phyloP scores from a whole-genome alignment of 345 rosid species.

The Erucastrum elatum region DNA sequence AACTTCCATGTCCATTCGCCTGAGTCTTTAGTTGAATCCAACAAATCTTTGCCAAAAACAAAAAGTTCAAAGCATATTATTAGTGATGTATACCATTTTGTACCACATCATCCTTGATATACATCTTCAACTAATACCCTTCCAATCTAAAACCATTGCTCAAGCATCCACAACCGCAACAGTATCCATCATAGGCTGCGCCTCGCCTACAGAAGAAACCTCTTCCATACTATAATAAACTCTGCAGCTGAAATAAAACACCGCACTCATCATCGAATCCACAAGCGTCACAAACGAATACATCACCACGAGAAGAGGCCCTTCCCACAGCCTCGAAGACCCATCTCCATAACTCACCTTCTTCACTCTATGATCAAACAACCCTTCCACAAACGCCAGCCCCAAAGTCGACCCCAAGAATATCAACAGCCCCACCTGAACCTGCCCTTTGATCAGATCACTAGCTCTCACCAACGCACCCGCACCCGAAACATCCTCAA shows the following conservation, averaged over 20 bases:
- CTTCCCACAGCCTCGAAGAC: conserved; percentile 94
- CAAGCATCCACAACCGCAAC: conserved; percentile 28
- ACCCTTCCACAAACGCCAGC: conserved; percentile 72
- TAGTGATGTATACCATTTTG: neutral
- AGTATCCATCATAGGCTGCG: conserved; percentile 53
- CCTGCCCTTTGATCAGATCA: conserved; percentile 68
- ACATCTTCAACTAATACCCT: neutral
- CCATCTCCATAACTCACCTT: conserved; percentile 90
- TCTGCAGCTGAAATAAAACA: conserved; percentile 87
- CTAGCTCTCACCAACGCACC: conserved; percentile 71
- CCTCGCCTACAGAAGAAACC: conserved; percentile 41
- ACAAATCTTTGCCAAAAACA: conserved; percentile 10
- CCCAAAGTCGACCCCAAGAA: conserved; percentile 87
- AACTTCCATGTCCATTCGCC: conserved; percentile 13
- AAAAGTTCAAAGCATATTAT: neutral
- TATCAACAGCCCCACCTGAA: conserved; percentile 82
- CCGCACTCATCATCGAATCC: conserved; percentile 81
- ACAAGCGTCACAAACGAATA: conserved; percentile 80
- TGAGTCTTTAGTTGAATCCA: conserved; percentile 8
- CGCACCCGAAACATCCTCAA: conserved; percentile 83
- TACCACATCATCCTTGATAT: neutral
- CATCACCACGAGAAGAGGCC: conserved; percentile 84
- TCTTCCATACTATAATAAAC: conserved; percentile 53
- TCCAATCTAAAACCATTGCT: conserved; percentile 25
- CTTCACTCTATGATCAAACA: conserved; percentile 92